phyloP scores from a whole-genome alignment of 345 rosid species.

The Barbarea vulgaris region DNA sequence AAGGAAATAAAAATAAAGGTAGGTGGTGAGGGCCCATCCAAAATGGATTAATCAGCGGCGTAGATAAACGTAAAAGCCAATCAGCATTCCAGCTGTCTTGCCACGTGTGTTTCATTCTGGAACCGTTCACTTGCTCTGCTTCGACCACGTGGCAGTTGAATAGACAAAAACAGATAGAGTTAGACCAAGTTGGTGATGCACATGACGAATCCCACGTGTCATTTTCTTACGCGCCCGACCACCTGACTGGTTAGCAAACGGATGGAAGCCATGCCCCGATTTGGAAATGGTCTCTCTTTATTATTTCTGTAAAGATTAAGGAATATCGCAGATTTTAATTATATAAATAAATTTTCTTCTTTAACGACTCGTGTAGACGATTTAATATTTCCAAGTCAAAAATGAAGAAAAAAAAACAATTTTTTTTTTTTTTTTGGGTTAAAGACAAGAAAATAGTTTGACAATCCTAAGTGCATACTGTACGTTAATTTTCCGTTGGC shows the following conservation, averaged over 20 bases:
- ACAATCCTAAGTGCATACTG: neutral
- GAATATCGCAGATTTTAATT: neutral
- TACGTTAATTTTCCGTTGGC: neutral
- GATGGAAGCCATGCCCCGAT: constrained; percentile 28
- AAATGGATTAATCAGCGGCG: constrained; percentile 39
- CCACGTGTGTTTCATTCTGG: constrained; percentile 13
- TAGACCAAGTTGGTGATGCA: constrained; percentile 33
- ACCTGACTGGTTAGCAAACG: constrained; percentile 30
- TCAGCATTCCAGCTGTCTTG: constrained; percentile 31
- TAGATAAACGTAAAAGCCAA: constrained; percentile 41
- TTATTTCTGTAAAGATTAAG: neutral
- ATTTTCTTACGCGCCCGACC: neutral
- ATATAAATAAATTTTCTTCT: neutral
- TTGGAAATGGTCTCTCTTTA: neutral
- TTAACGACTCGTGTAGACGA: neutral
- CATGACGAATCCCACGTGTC: constrained; percentile 35
- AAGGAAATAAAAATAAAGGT: neutral
- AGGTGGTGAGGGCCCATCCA: constrained; percentile 30
- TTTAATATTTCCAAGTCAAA: neutral
- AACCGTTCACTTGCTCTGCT: constrained; percentile 17
- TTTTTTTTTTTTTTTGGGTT: too few relatives aligned
- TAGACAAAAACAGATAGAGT: constrained; percentile 1
- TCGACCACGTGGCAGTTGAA: constrained; percentile 34
- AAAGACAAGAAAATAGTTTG: neutral
- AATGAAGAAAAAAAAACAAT: neutral